These are phyloP conservation scores for Trametes elegans DNA, from an alignment of 768 basidiomycete species.

Conservation along the genomic window DNA sequence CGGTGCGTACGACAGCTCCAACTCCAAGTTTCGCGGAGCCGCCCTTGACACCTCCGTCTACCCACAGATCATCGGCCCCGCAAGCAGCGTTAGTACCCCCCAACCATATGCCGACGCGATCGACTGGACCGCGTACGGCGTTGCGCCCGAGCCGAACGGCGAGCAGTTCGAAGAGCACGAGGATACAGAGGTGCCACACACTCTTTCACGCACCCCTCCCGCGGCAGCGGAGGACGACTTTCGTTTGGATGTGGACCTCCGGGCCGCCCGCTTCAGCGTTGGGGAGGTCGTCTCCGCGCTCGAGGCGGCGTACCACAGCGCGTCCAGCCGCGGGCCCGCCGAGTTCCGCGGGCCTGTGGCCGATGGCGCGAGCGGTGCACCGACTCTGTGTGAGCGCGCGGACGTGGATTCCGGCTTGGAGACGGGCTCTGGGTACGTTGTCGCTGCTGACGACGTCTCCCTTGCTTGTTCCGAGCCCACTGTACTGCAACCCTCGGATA, in stretches of 20 bases:
- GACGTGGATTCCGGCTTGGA: background rate
- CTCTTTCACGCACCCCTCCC: background rate
- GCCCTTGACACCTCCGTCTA: background rate
- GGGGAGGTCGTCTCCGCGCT: constrained; percentile 6
- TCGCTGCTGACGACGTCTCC: background rate
- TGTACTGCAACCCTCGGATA: background rate
- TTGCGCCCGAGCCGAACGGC: background rate
- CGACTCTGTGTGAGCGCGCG: background rate
- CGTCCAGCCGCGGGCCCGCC: background rate
- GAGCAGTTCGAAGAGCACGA: background rate
- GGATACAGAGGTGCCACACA: background rate
- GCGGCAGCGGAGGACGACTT: background rate
- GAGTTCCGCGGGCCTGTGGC: too few species aligned
- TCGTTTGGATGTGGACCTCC: constrained; percentile 4
- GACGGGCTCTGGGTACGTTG: background rate
- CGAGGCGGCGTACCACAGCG: background rate
- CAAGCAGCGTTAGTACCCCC: too few species aligned
- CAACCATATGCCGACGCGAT: background rate
- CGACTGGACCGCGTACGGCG: background rate
- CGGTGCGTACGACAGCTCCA: background rate
- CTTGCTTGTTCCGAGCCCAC: too few species aligned
- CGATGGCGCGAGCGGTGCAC: background rate
- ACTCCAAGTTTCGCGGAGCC: too few species aligned
- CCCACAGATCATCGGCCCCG: constrained; percentile 1
- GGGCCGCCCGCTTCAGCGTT: constrained; percentile 5